Evolutionary conservation across 139 green algal genomes (phyloP).

Genomic region (Trebouxia sp.): DNA sequence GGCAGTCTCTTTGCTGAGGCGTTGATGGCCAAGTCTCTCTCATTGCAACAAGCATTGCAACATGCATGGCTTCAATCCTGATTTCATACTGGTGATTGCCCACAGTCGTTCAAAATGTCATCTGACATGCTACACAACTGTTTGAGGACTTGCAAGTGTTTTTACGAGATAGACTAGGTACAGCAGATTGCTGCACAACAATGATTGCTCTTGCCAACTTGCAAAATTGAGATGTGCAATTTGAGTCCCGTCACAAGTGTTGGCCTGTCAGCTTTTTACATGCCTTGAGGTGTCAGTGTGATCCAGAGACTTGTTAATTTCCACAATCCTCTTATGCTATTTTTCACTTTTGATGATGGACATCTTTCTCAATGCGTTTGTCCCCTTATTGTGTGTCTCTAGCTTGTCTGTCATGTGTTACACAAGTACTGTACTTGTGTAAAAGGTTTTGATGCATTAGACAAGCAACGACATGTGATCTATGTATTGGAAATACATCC

Average conservation of each 20-base stretch:
- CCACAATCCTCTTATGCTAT: background rate
- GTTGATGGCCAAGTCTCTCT: too few species aligned
- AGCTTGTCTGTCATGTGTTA: too few species aligned
- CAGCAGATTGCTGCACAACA: constrained; percentile 8
- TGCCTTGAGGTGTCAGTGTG: constrained; percentile 1
- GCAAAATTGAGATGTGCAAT: constrained; percentile 10
- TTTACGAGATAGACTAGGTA: constrained; percentile 7
- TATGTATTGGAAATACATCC: too few species aligned
- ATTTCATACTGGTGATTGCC: too few species aligned
- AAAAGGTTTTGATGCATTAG: too few species aligned
- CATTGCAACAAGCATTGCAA: too few species aligned
- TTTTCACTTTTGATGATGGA: constrained; percentile 10
- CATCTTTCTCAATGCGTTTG: constrained; percentile 2
- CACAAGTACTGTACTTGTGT: too few species aligned
- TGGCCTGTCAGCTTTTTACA: background rate
- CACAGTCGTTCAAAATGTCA: constrained; percentile 20
- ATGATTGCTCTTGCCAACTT: constrained; percentile 3
- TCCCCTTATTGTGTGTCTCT: constrained; percentile 1
- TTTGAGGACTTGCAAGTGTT: constrained; percentile 19
- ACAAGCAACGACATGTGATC: too few species aligned
- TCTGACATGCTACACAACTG: constrained; percentile 3
- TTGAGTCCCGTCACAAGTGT: background rate
- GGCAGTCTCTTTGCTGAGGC: too few species aligned
- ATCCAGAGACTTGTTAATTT: constrained; percentile 8
- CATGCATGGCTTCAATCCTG: too few species aligned